A percentile compares a stretch with the other conserved stretches of the same genome.
Evolutionary conservation across 1,139 yeast species (phyloP).

Genomic region (Yamadazyma taylorii): DNA sequence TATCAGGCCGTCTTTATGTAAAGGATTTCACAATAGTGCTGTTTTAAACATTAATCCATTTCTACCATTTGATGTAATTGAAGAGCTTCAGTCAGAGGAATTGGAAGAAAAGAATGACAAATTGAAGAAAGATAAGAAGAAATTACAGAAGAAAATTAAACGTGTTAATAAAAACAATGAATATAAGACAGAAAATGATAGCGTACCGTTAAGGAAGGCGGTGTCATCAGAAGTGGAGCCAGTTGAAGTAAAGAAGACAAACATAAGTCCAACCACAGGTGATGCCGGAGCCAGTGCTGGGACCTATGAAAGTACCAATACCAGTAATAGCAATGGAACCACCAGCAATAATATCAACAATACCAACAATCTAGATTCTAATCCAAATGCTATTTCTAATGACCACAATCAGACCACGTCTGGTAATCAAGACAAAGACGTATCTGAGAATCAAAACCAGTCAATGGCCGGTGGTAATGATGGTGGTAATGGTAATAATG

Average conservation of each 20-base stretch:
- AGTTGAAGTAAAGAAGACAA: constrained; percentile 20
- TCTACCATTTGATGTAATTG: constrained; percentile 33
- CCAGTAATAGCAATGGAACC: too few species aligned
- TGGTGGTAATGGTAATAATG: constrained; percentile 12
- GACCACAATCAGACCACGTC: too few species aligned
- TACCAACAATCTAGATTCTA: too few species aligned
- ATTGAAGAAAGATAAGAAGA: constrained; percentile 26
- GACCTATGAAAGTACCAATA: too few species aligned
- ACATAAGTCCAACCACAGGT: too few species aligned
- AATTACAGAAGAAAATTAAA: constrained; percentile 22
- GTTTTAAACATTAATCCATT: constrained; percentile 25
- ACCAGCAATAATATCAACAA: too few species aligned
- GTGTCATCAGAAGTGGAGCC: constrained; percentile 14
- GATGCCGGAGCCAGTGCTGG: constrained; percentile 25
- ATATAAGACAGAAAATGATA: constrained; percentile 17
- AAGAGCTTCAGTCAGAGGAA: constrained; percentile 32
- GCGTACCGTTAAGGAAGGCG: constrained; percentile 18
- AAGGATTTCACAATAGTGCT: background rate
- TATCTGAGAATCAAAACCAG: background rate
- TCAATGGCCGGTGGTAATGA: constrained; percentile 6
- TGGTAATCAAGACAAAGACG: too few species aligned
- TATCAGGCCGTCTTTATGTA: background rate
- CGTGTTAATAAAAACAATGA: constrained; percentile 12
- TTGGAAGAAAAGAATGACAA: constrained; percentile 27
- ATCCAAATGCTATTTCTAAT: too few species aligned